Evolutionary conservation across 2,329 filamentous ascomycete species (phyloP).

Genomic region (Aspergillus ruber): DNA sequence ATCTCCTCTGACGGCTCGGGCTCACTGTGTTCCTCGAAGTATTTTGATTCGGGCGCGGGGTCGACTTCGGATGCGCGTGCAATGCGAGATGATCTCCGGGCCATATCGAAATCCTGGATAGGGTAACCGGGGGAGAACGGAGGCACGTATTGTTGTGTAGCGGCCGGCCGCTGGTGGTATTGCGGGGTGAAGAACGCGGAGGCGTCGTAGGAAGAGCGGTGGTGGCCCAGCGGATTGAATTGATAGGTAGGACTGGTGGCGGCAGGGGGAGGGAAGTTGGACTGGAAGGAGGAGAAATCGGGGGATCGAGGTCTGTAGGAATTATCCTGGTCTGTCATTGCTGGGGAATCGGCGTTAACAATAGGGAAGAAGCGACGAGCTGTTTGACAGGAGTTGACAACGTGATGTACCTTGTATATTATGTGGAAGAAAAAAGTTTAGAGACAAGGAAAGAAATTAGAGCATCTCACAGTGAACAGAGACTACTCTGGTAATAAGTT

Average conservation of each 20-base stretch:
- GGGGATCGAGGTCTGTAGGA: slow-evolving; percentile 44
- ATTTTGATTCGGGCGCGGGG: slow-evolving; percentile 17
- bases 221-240: slow-evolving; percentile 30
- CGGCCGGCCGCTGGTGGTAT: slow-evolving; percentile 24
- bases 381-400: not conserved
- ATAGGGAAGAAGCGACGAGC: not conserved
- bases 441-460: slow-evolving; percentile 7
- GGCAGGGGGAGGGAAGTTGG: slow-evolving; percentile 32
- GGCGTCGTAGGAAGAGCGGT: slow-evolving; percentile 41
- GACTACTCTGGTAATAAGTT: not conserved
- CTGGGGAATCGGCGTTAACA: slow-evolving; percentile 18
- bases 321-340: slow-evolving; percentile 40
- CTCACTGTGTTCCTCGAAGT: slow-evolving; percentile 11
- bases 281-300: slow-evolving; percentile 46
- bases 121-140: slow-evolving; percentile 13
- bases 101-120: slow-evolving; percentile 30
- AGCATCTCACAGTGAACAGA: slow-evolving; percentile 1
- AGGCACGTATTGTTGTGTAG: slow-evolving; percentile 32
- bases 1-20: not conserved
- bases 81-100: slow-evolving; percentile 35
- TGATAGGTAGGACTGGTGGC: slow-evolving; percentile 22
- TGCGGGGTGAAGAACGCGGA: slow-evolving; percentile 41
- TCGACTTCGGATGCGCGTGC: slow-evolving; percentile 25
- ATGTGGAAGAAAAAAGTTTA: not conserved
- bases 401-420: not conserved